Percentiles rank a stretch among this genome's conserved stretches.
Evolutionary conservation across 192 early-diverging fungal species (phyloP).

Genomic region (Funneliformis geosporum): DNA sequence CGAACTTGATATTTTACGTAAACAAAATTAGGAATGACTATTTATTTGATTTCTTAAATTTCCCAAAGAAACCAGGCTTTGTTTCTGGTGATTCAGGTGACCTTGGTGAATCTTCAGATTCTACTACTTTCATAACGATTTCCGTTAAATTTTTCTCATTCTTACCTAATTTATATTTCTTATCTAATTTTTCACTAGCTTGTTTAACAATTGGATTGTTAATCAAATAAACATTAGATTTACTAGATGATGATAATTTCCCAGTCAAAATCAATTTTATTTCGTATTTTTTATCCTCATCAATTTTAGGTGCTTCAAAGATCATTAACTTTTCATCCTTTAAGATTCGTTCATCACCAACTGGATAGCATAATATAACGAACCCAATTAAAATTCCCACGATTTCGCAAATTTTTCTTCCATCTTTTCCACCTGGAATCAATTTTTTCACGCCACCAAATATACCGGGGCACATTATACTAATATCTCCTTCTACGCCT

Average conservation of each 20-base stretch:
- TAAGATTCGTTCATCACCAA: not conserved
- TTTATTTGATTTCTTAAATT: no score
- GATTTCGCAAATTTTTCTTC: constrained; percentile 47
- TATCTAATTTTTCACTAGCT: not conserved
- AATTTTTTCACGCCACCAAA: constrained; percentile 45
- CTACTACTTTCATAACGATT: no score
- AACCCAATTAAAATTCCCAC: constrained; percentile 47
- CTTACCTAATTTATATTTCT: not conserved
- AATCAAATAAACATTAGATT: not conserved
- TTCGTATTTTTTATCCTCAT: not conserved
- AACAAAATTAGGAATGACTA: no score
- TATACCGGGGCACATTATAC: constrained; percentile 35
- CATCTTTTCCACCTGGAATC: constrained; percentile 45
- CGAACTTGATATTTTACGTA: no score
- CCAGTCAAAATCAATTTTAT: not conserved
- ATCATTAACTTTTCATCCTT: not conserved
- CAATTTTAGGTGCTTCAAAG: not conserved
- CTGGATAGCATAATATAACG: constrained; percentile 36
- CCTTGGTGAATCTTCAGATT: no score
- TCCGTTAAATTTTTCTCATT: not conserved
- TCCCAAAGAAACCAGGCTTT: no score
- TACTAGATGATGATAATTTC: not conserved
- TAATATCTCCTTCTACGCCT: constrained; percentile 3
- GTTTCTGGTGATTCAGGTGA: no score
- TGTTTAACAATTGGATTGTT: constrained; percentile 7